A percentile compares a stretch with the other conserved stretches of the same genome.
These are phyloP conservation scores for Neonectria punicea DNA, from an alignment of 2,329 filamentous ascomycete species.

Conservation along the genomic window DNA sequence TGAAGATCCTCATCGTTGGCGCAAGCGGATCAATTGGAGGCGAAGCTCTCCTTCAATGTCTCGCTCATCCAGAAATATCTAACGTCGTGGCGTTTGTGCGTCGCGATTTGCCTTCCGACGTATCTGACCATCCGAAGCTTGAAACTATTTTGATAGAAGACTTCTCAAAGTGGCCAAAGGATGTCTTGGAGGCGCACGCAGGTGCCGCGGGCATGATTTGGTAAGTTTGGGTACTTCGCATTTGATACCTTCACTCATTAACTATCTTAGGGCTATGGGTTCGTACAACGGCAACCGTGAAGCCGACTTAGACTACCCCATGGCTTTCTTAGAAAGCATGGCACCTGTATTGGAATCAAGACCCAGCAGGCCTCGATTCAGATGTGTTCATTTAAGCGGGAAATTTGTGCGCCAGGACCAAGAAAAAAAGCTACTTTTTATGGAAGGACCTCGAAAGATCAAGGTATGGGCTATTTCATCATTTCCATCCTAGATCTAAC, in stretches of 20 bases:
- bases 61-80: constrained; percentile 44
- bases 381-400: constrained; percentile 48
- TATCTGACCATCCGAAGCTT: constrained; percentile 31
- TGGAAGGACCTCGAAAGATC: constrained; percentile 33
- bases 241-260: not conserved
- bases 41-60: constrained; percentile 46
- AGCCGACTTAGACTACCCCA: constrained; percentile 36
- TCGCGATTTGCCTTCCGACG: constrained; percentile 35
- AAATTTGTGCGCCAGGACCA: constrained; percentile 48
- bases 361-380: constrained; percentile 30
- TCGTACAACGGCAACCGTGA: constrained; percentile 31
- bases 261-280: constrained; percentile 32
- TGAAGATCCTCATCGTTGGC: constrained; percentile 51
- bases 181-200: constrained; percentile 22
- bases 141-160: constrained; percentile 30
- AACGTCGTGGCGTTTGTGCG: constrained; percentile 47
- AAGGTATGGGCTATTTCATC: constrained; percentile 10
- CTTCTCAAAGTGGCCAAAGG: constrained; percentile 32
- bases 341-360: constrained; percentile 15
- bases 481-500: not conserved
- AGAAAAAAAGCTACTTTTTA: constrained; percentile 42
- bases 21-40: constrained; percentile 49
- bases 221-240: constrained; percentile 9
- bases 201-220: constrained; percentile 41
- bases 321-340: constrained; percentile 30